Conservation (phyloP, 768 basidiomycete species). For the Leccinum subgranulosum region DNA sequence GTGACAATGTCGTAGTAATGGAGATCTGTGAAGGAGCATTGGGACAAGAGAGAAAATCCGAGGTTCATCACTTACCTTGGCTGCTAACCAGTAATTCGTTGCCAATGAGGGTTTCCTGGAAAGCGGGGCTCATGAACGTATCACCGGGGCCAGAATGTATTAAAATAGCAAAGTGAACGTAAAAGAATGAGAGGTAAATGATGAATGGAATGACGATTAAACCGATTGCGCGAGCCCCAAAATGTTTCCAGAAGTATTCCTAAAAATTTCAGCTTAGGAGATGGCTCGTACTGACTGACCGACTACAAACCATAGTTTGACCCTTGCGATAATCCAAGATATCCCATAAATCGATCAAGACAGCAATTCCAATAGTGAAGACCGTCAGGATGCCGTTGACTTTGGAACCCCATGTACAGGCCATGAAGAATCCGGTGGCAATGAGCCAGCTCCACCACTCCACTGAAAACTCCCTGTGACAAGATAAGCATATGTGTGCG, state of each 20-base stretch:
- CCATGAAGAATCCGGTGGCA: slow-evolving; percentile 89
- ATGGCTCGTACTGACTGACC: background rate
- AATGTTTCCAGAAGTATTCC: slow-evolving; percentile 90
- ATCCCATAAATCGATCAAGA: slow-evolving; percentile 92
- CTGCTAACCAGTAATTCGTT: slow-evolving; percentile 92
- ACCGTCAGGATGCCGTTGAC: slow-evolving; percentile 97
- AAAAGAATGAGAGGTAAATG: slow-evolving; percentile 95
- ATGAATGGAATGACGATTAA: slow-evolving; percentile 87
- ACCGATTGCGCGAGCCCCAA: slow-evolving; percentile 77
- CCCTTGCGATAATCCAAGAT: slow-evolving; percentile 83
- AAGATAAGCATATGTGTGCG: slow-evolving; percentile 2
- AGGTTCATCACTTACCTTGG: slow-evolving; percentile 59
- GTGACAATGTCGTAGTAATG: slow-evolving; percentile 89
- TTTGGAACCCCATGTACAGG: slow-evolving; percentile 95
- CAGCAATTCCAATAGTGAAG: slow-evolving; percentile 82
- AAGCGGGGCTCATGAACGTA: slow-evolving; percentile 94
- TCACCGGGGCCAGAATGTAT: slow-evolving; percentile 90
- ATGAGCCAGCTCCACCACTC: slow-evolving; percentile 96
- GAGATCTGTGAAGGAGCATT: slow-evolving; percentile 60
- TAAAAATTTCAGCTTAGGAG: slow-evolving; percentile 28
- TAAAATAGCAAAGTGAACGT: slow-evolving; percentile 87
- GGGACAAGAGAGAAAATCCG: background rate
- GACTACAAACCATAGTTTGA: slow-evolving; percentile 61
- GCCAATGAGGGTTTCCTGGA: slow-evolving; percentile 92
- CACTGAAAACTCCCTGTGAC: slow-evolving; percentile 71